Conservation (phyloP, 345 rosid genomes). For the Corymbia maculata region DNA sequence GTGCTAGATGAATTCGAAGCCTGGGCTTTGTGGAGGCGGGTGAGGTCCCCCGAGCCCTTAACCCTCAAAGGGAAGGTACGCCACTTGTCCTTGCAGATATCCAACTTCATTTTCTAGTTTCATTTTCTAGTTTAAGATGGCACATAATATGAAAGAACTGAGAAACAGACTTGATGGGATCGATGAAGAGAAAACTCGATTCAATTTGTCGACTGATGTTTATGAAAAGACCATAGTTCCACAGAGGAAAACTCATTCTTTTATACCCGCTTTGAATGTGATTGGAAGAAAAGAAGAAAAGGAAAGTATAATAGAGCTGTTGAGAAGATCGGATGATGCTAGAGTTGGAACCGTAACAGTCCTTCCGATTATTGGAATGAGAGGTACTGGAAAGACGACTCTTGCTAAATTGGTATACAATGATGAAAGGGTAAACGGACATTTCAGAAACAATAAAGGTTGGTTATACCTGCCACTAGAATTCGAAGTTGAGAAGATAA, state of each 20-base stretch:
- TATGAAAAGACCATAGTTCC: background rate
- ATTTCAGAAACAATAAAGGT: background rate
- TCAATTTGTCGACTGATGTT: background rate
- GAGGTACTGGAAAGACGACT: constrained; percentile 18
- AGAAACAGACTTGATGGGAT: background rate
- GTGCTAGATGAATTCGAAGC: constrained; percentile 1
- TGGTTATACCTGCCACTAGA: constrained; percentile 3
- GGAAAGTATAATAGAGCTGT: background rate
- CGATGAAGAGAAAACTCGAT: background rate
- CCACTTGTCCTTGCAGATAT: background rate
- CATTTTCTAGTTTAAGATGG: background rate
- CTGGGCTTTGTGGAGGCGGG: background rate
- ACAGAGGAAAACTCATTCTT: constrained; percentile 3
- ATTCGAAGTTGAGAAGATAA: background rate
- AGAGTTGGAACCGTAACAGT: background rate
- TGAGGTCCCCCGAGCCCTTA: background rate
- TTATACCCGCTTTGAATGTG: background rate
- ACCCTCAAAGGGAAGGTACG: background rate
- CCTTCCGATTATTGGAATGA: constrained; percentile 4
- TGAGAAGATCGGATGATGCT: background rate
- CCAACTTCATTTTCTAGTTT: too few relatives aligned
- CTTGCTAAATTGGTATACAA: constrained; percentile 2
- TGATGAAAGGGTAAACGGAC: background rate
- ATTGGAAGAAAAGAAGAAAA: constrained; percentile 5
- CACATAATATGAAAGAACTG: background rate